Conservation (phyloP, 2,329 filamentous ascomycete genomes). For the Penicillium olsonii region DNA sequence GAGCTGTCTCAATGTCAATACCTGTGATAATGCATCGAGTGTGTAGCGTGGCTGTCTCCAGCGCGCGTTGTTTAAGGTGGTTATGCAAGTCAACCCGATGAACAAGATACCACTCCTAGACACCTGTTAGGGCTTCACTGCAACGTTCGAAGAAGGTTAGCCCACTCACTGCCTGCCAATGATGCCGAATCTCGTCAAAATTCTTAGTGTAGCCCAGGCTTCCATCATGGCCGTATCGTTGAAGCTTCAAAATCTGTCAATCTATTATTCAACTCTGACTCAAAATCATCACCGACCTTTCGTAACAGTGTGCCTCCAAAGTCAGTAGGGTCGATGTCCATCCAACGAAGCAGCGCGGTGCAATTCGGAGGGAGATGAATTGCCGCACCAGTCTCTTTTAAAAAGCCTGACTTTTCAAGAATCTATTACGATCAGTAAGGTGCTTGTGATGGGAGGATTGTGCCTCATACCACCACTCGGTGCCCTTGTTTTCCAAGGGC, state of each 20-base stretch:
- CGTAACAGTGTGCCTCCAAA: constrained; percentile 28
- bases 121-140: background rate
- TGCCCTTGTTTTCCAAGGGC: constrained; percentile 36
- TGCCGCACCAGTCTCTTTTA: constrained; percentile 28
- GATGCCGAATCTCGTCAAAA: constrained; percentile 16
- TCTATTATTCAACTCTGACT: no score
- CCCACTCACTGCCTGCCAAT: constrained; percentile 26
- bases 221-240: constrained; percentile 19
- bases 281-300: constrained; percentile 12
- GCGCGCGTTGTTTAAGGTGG: constrained; percentile 36
- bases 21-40: constrained; percentile 23
- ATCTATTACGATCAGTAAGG: constrained; percentile 22
- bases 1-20: constrained; percentile 14
- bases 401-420: constrained; percentile 29
- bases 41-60: constrained; percentile 23
- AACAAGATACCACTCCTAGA: constrained; percentile 34
- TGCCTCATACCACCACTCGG: constrained; percentile 30
- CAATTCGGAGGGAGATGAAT: constrained; percentile 31
- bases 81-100: constrained; percentile 49
- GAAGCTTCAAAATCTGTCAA: constrained; percentile 14
- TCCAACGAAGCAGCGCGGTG: constrained; percentile 27
- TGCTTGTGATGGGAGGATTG: background rate
- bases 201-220: constrained; percentile 19
- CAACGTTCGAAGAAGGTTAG: background rate
- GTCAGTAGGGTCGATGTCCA: constrained; percentile 22